Conservation (phyloP, 2,329 filamentous ascomycete species). For the Penicillium brevicompactum region DNA sequence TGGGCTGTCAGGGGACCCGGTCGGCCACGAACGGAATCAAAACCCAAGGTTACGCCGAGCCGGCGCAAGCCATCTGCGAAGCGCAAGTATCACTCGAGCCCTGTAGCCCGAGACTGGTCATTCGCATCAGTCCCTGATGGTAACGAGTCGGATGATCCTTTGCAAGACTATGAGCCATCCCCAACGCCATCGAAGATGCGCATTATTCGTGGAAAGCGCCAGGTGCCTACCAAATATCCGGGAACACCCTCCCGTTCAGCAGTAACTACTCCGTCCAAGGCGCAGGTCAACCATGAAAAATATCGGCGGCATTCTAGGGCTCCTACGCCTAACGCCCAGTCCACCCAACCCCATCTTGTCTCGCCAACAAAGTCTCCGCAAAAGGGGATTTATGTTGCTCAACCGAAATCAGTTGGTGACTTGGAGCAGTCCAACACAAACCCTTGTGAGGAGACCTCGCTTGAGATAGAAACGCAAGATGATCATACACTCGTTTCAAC, state of each 20-base stretch:
- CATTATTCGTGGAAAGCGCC: conserved; percentile 26
- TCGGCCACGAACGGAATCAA: conserved; percentile 27
- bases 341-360: not conserved
- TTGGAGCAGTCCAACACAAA: too few relatives aligned
- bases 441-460: too few relatives aligned
- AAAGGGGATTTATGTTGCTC: not conserved
- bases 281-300: not conserved
- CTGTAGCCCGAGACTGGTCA: conserved; percentile 38
- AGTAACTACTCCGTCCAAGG: not conserved
- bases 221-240: not conserved
- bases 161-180: conserved; percentile 39
- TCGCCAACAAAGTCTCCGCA: not conserved
- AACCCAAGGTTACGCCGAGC: conserved; percentile 22
- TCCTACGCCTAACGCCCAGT: not conserved
- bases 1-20: conserved; percentile 38
- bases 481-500: too few relatives aligned
- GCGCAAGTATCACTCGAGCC: conserved; percentile 31
- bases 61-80: conserved; percentile 21
- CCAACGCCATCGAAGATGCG: conserved; percentile 28
- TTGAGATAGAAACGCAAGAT: too few relatives aligned
- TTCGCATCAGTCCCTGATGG: conserved; percentile 37
- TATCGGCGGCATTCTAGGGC: not conserved
- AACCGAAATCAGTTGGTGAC: not conserved
- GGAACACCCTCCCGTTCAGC: not conserved
- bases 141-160: conserved; percentile 47